These are phyloP conservation scores for Venturia effusa DNA, from an alignment of 2,329 filamentous ascomycete species.

Conservation along the genomic window DNA sequence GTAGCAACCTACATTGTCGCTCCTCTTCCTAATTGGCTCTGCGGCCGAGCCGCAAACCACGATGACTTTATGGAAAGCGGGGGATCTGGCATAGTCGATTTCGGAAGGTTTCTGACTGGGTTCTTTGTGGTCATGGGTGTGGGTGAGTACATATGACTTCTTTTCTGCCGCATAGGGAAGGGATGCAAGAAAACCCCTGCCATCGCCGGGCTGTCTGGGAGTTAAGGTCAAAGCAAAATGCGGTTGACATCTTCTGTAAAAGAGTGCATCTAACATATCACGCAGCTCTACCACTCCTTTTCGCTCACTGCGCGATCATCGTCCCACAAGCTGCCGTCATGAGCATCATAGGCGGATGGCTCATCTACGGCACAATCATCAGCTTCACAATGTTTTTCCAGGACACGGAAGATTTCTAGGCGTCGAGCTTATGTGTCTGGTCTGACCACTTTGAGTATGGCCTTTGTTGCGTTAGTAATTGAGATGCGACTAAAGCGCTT, in stretches of 20 bases:
- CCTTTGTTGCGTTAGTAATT: background rate
- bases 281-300: slow-evolving; percentile 71
- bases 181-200: too few species aligned
- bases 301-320: slow-evolving; percentile 82
- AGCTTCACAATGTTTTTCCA: slow-evolving; percentile 98
- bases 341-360: slow-evolving; percentile 80
- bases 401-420: slow-evolving; percentile 87
- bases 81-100: slow-evolving; percentile 76
- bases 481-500: background rate
- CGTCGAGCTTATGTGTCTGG: background rate
- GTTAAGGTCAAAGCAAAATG: too few species aligned
- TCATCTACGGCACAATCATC: slow-evolving; percentile 98
- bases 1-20: slow-evolving; percentile 92
- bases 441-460: background rate
- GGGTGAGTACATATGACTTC: slow-evolving; percentile 49
- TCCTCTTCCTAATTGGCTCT: slow-evolving; percentile 94
- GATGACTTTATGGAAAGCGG: slow-evolving; percentile 91
- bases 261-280: slow-evolving; percentile 1
- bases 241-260: background rate
- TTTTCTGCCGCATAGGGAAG: background rate
- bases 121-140: slow-evolving; percentile 97
- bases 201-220: background rate
- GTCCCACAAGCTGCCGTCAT: slow-evolving; percentile 79
- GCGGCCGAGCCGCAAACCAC: slow-evolving; percentile 72
- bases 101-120: slow-evolving; percentile 87